phyloP scores from a whole-genome alignment of 257 asterid genomes.

The Solanum pennellii region DNA sequence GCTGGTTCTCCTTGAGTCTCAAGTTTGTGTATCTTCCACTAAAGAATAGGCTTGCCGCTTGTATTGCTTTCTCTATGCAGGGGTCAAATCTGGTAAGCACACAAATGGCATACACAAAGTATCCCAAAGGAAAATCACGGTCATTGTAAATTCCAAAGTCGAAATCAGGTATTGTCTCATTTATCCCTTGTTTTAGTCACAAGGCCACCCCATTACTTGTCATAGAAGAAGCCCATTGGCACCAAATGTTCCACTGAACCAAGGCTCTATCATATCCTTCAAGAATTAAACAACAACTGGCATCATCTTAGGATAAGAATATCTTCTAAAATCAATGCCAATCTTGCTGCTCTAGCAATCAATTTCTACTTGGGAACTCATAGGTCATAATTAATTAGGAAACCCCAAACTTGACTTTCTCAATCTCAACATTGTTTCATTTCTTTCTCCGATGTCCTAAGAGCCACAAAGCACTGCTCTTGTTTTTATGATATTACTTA shows the following conservation, averaged over 20 bases:
- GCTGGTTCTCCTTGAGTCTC: conserved; percentile 29
- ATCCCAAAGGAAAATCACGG: conserved; percentile 83
- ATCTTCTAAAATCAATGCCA: conserved; percentile 84
- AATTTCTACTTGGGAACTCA: conserved; percentile 17
- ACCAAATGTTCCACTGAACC: conserved; percentile 71
- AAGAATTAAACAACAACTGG: conserved; percentile 54
- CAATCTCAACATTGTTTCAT: background rate
- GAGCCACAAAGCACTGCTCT: background rate
- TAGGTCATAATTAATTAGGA: background rate
- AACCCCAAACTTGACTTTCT: background rate
- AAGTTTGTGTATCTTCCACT: conserved; percentile 73
- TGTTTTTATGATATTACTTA: background rate
- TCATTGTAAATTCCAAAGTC: conserved; percentile 85
- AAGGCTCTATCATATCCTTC: conserved; percentile 72
- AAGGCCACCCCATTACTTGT: conserved; percentile 81
- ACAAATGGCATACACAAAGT: conserved; percentile 65
- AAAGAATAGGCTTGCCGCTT: conserved; percentile 61
- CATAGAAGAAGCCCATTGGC: conserved; percentile 67
- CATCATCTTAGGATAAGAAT: conserved; percentile 44
- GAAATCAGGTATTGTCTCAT: conserved; percentile 69
- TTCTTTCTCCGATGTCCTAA: background rate
- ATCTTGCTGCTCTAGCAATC: conserved; percentile 84
- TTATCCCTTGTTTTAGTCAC: conserved; percentile 74
- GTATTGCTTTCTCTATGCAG: conserved; percentile 71
- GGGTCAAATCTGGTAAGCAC: conserved; percentile 77